Evolutionary conservation across 441 rosid genomes (phyloP), one percentile per base, ranked within the genome.

Genomic region (Arabidopsis hybrid): DNA sequence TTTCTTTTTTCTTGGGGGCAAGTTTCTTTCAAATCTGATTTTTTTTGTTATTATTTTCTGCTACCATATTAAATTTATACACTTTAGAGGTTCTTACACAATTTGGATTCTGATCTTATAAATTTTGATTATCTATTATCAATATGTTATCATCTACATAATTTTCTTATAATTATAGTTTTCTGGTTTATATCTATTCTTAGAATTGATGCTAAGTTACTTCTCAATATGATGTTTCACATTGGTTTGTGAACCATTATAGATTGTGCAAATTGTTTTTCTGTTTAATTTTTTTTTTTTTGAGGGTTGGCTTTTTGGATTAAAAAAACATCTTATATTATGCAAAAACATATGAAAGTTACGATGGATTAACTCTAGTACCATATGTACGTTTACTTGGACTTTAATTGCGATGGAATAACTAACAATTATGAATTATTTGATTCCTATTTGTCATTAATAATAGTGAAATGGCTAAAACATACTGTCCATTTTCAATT

Each of bases 331-430:
- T 46, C 4, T 46, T 49, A 8, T 8, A 17, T 51, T 6, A 51
- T 10, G 56, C 34, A 51, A 51, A 14, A 49, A 17, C 51, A 17
- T 46, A 7, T 8, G 53, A 49, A 8, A 21, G 26, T 49, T 8
- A 49, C 12, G 9, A 17, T 11, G 12, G 11, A 12, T 35, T 13
- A 36, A 38, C 18, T 66, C 8, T 4, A 18, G 21, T 51, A 51
- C 26, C 6, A 18, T 51, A 8, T 36, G n/a, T 10, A 52, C 39
- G 9, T 13, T 16, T 31, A 55, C 32, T 12, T 29, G 52, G 31
- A 50, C 11, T 51, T 13, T 39, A 40, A 53, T 14, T 55, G 64
- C 56, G 45, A 55, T 45, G 42, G 34, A 56, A 56, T 32, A 51
- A 43, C 32, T 21, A 69, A 69, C 0, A 21, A 21, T 21, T 21